Conservation (phyloP, 106 monocot species). For the Posidonia australis region DNA sequence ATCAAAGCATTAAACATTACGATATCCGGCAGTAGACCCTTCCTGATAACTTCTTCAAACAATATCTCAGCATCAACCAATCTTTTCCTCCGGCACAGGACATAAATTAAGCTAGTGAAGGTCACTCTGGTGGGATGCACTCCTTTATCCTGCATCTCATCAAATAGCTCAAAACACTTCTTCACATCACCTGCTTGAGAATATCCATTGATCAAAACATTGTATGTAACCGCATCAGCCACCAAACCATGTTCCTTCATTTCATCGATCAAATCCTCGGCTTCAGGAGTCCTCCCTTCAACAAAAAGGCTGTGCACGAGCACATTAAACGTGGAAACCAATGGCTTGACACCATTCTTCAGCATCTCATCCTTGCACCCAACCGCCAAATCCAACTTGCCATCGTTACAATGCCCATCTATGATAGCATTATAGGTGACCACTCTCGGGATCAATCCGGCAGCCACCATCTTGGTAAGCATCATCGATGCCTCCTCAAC, state of each 20-base stretch:
- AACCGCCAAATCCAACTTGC: constrained; percentile 43
- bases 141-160: constrained; percentile 44
- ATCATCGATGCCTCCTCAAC: constrained; percentile 46
- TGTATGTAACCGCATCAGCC: constrained; percentile 60
- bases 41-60: constrained; percentile 29
- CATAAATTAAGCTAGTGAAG: constrained; percentile 64
- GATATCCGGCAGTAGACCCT: constrained; percentile 43
- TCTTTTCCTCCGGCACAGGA: constrained; percentile 43
- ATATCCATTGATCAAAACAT: constrained; percentile 76
- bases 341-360: constrained; percentile 33
- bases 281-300: constrained; percentile 41
- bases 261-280: constrained; percentile 36
- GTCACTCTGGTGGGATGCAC: constrained; percentile 52
- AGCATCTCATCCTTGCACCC: constrained; percentile 49
- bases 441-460: constrained; percentile 25
- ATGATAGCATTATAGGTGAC: constrained; percentile 56
- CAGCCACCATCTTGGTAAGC: constrained; percentile 42
- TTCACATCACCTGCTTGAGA: constrained; percentile 46
- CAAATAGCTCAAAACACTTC: constrained; percentile 51
- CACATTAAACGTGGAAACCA: constrained; percentile 45
- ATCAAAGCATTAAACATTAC: constrained; percentile 85
- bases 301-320: constrained; percentile 61
- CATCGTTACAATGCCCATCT: constrained; percentile 49
- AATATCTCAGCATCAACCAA: constrained; percentile 49
- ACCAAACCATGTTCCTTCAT: constrained; percentile 43